phyloP scores from a whole-genome alignment of 768 basidiomycete genomes.

The Pulveroboletus sp. region DNA sequence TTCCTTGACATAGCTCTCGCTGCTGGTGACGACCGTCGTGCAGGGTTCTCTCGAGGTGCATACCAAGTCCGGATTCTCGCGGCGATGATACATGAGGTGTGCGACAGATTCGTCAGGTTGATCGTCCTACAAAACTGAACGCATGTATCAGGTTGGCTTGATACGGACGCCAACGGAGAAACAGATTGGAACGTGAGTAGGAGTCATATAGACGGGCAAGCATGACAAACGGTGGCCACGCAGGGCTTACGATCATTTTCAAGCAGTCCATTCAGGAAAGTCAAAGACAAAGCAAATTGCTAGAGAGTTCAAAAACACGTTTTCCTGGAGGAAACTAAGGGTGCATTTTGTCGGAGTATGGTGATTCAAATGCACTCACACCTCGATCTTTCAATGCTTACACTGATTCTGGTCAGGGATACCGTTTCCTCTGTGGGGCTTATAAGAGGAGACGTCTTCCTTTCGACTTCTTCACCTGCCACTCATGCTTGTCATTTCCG shows the following conservation, averaged over 20 bases:
- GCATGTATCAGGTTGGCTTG: conserved; percentile 12
- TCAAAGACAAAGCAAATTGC: conserved; percentile 17
- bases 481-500: conserved; percentile 54
- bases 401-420: conserved; percentile 41
- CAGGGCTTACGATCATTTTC: conserved; percentile 20
- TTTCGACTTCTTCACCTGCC: conserved; percentile 57
- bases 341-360: conserved; percentile 53
- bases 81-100: conserved; percentile 38
- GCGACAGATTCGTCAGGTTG: neutral
- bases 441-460: conserved; percentile 38
- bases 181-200: conserved; percentile 29
- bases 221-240: neutral
- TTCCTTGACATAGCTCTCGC: neutral
- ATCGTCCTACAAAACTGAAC: neutral
- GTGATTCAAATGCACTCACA: conserved; percentile 25
- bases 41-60: conserved; percentile 6
- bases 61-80: conserved; percentile 39
- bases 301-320: conserved; percentile 40
- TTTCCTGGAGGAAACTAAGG: conserved; percentile 38
- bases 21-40: neutral
- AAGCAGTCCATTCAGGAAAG: conserved; percentile 14
- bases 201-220: neutral
- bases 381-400: neutral
- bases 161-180: conserved; percentile 22
- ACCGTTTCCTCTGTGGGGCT: conserved; percentile 63